Percentiles rank a stretch among this genome's conserved stretches.
Conservation (phyloP, 169 alveolate genomes). For the Plasmodium coatneyi region DNA sequence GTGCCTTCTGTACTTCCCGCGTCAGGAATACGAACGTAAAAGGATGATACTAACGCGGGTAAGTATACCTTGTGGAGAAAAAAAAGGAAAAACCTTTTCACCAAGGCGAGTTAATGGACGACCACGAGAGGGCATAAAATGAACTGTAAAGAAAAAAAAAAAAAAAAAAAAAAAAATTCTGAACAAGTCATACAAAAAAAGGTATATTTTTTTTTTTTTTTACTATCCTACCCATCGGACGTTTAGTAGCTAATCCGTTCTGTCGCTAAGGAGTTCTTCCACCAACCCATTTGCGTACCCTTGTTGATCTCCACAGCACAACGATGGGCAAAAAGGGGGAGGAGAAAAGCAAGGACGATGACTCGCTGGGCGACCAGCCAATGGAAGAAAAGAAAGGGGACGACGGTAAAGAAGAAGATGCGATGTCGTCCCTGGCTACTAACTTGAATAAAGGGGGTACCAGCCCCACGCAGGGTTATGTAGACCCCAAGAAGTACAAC, state of each 20-base stretch:
- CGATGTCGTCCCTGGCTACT: background rate
- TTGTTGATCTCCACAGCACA: background rate
- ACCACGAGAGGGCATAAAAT: background rate
- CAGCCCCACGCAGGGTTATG: background rate
- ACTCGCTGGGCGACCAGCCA: background rate
- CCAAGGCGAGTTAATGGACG: background rate
- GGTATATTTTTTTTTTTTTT: background rate
- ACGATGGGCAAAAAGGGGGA: background rate
- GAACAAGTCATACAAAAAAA: background rate
- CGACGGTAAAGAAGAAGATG: background rate
- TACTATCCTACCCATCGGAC: background rate
- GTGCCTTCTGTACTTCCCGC: background rate
- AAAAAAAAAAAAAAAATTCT: background rate
- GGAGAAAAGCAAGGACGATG: background rate
- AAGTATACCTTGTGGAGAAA: background rate
- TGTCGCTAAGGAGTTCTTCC: background rate
- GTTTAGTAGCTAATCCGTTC: background rate
- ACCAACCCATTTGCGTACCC: background rate
- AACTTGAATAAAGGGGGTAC: background rate
- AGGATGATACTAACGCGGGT: background rate
- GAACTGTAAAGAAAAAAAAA: background rate
- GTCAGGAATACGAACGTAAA: background rate
- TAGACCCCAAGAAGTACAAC: conserved; percentile 67
- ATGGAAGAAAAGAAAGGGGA: background rate
- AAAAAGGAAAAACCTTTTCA: background rate